Evolutionary conservation across 176 grass and related monocot species (phyloP), one percentile per base, ranked within the genome.

Genomic region (Microstegium vimineum): DNA sequence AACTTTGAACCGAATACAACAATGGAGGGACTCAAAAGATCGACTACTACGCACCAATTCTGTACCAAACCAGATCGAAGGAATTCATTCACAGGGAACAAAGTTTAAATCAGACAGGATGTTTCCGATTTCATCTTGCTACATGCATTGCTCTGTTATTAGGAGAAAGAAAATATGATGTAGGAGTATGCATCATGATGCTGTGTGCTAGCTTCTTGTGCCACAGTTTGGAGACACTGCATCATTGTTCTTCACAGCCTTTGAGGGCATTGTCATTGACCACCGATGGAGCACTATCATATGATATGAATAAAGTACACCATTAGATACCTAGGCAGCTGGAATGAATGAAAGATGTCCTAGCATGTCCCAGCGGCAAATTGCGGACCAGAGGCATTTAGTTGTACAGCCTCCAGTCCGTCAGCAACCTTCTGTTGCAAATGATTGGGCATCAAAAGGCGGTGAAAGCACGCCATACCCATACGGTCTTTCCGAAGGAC

Each of bases 251-350:
- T 33, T 32, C 47, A 10, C 60, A 57, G 4, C 62, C 66, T 84
- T 84, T 70, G 22, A 81, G 47, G 27, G 1, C 63, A 80, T 18
- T 52, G 30, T 66, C n/a, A n/a, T 84, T 76, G 61, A 56, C 72
- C 32, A 28, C 42, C 16, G 51, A 36, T 42, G 68, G 9, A 41
- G 34, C 12, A 40, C 38, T 38, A 37, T 54, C 6, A 26, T 20
- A 25, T n/a, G n/a, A n/a, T n/a, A n/a, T 51, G 9, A 2, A 52
- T 69, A 69, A 54, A 68, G n/a, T 56, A 28, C 16, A 38, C 27
- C 23, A 62, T 74, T 12, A 66, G 71, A 83, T 52, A 65, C 71
- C 81, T n/a, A 75, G 59, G 81, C 71, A 52, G 2, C 15, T 26
- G 43, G 33, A 8, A 70, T 70, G 67, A n/a, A 42, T 26, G 22